Base-by-base conservation (phyloP, 2,329 filamentous ascomycete species). In the Phyllosticta paracitricarpa region DNA sequence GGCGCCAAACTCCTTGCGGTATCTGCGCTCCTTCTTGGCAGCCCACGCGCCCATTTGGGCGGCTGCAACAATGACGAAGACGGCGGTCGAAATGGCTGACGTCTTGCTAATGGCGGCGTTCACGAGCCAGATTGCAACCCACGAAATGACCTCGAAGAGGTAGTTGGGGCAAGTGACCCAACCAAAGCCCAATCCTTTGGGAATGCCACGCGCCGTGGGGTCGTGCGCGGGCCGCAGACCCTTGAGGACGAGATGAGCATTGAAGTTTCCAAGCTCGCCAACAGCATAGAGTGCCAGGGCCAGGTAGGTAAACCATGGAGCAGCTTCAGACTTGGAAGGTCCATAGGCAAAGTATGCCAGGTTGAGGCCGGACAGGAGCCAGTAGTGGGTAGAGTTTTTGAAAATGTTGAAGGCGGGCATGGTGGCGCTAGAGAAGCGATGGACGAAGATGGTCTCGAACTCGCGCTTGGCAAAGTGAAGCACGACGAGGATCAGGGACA, bases 151-250 rank as follows among this genome's bases (percentile, higher is more conserved):
- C 73, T 99, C 94, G 68, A 95, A 97, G 79, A 96, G 84, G 79
- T 99, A 99, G 79, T 99, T 99, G 52, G 94, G 94, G 78, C 92
- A 96, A 12, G 94, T 99, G 58, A 99, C 93, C 40, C 89, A 77
- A 65, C 79, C 81, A 75, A 97, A 97, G 30, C 92, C 90, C 62
- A 93, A 84, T 26, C 94, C 94, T 62, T 80, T 80, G 1, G 94
- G 94, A 65, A 99, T 95, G 68, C 91, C 91, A 63, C 93, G 84
- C 73, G 95, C 91, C 1, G 89, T 74, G 6, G 60, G 60, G 19
- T 64, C 93, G 66, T 88, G 89, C 61, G 92, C 92, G 0, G 84
- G 81, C 57, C 94, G 87, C 64, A 99, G 82, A 64, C 84, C 82
- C 28, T 88, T 85, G 25, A 99, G 82, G 59, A 90, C 88, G 67